A percentile compares a stretch with the other conserved stretches of the same genome.
phyloP scores from a whole-genome alignment of 1,284 basidiomycete species.

The Polyporus tsugae region DNA sequence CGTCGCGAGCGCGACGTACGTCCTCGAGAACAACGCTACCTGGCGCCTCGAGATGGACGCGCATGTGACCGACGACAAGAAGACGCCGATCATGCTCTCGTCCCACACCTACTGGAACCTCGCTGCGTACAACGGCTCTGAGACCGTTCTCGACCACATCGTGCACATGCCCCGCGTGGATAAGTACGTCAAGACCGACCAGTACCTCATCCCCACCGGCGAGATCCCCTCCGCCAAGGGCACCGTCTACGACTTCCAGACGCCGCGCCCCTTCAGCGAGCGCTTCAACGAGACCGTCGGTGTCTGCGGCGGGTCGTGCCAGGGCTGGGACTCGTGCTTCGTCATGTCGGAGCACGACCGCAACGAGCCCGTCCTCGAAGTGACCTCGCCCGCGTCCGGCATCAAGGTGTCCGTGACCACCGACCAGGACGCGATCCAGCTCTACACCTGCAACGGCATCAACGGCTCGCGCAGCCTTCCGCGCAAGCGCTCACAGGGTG shows the following conservation, averaged over 20 bases:
- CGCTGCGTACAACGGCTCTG: conserved; percentile 57
- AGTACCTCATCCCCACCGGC: conserved; percentile 58
- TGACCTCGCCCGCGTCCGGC: conserved; percentile 11
- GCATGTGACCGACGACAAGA: conserved; percentile 34
- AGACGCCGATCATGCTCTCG: conserved; percentile 67
- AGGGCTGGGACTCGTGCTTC: conserved; percentile 11
- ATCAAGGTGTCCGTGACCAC: conserved; percentile 52
- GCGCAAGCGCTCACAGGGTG: conserved; percentile 60
- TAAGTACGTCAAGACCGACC: conserved; percentile 54
- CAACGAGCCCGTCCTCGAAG: conserved; percentile 1
- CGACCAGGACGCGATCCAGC: conserved; percentile 58
- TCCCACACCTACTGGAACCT: conserved; percentile 66
- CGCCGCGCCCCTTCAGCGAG: conserved; percentile 48
- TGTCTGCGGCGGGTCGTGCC: conserved; percentile 14
- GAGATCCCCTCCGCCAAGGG: conserved; percentile 50
- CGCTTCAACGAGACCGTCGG: conserved; percentile 51
- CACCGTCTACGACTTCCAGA: conserved; percentile 57
- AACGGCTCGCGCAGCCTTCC: conserved; percentile 46
- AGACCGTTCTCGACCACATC: conserved; percentile 54
- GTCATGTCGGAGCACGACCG: conserved; percentile 5
- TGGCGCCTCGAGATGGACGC: conserved; percentile 9
- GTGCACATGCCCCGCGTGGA: conserved; percentile 50
- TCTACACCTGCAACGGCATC: conserved; percentile 50
- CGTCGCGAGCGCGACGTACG: conserved; percentile 56
- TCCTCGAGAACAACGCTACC: conserved; percentile 52